A percentile compares a stretch with the other conserved stretches of the same genome.
Conservation (phyloP, 176 grass and related monocot genomes). For the Triticum turgidum region DNA sequence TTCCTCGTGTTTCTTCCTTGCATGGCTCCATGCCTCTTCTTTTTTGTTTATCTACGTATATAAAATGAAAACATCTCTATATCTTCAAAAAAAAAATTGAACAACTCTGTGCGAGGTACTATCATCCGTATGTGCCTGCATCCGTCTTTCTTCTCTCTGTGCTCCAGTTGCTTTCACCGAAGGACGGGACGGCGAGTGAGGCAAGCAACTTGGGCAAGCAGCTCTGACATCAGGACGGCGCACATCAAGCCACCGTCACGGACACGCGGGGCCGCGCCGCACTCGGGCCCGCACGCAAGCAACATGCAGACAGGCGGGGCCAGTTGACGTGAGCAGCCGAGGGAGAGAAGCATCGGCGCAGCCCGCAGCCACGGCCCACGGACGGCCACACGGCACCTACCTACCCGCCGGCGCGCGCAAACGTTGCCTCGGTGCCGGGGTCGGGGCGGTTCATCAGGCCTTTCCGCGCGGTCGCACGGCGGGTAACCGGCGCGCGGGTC, state of each 20-base stretch:
- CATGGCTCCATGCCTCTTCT: neutral
- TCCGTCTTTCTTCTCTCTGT: neutral
- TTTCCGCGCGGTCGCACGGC: neutral
- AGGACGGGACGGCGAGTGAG: neutral
- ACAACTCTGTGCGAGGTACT: no score
- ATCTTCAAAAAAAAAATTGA: no score
- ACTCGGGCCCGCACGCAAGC: neutral
- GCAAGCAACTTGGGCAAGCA: neutral
- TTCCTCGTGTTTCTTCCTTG: neutral
- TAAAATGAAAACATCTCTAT: no score
- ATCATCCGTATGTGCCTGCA: neutral
- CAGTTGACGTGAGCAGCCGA: neutral
- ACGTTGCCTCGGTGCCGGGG: slow-evolving; percentile 10
- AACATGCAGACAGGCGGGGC: neutral
- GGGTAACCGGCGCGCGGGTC: neutral
- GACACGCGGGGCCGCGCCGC: neutral
- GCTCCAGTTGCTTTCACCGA: neutral
- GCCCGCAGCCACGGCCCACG: neutral
- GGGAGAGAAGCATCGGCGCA: slow-evolving; percentile 17
- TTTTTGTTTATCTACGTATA: neutral
- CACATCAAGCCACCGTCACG: neutral
- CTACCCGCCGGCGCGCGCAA: neutral
- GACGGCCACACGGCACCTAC: neutral
- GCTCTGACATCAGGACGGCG: neutral
- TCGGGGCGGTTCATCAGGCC: neutral